A percentile compares a stretch with the other conserved stretches of the same genome.
phyloP scores from a whole-genome alignment of 352 stramenopile species.

The Pythium plurisporium region DNA sequence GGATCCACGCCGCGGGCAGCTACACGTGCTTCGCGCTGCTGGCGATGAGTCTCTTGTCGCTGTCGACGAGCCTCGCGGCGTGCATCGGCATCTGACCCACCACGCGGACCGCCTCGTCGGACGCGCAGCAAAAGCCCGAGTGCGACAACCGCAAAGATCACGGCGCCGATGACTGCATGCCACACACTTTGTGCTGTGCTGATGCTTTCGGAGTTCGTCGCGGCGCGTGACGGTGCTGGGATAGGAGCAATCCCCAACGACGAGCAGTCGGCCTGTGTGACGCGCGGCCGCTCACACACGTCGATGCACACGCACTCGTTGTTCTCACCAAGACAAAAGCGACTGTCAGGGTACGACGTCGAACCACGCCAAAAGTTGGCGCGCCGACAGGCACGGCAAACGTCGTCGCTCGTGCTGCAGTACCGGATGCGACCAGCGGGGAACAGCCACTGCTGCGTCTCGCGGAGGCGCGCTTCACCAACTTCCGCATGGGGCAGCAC shows the following conservation, averaged over 20 bases:
- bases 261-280: background rate
- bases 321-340: slow-evolving; percentile 7
- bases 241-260: background rate
- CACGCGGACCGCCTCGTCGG: background rate
- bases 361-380: background rate
- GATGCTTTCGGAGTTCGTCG: background rate
- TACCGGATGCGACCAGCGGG: background rate
- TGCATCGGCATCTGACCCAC: background rate
- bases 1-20: background rate
- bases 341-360: background rate
- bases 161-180: background rate
- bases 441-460: slow-evolving; percentile 3
- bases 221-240: background rate
- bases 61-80: background rate
- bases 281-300: background rate
- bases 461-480: background rate
- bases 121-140: background rate
- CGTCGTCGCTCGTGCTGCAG: slow-evolving; percentile 1
- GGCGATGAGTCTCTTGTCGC: background rate
- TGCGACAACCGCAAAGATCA: background rate
- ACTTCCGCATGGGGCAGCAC: background rate
- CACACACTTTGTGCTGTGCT: background rate
- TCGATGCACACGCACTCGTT: slow-evolving; percentile 1
- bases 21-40: background rate
- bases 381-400: background rate